A percentile compares a stretch with the other conserved stretches of the same genome.
These are phyloP conservation scores for Ophiocordyceps australis DNA, from an alignment of 2,329 filamentous ascomycete genomes.

Conservation along the genomic window DNA sequence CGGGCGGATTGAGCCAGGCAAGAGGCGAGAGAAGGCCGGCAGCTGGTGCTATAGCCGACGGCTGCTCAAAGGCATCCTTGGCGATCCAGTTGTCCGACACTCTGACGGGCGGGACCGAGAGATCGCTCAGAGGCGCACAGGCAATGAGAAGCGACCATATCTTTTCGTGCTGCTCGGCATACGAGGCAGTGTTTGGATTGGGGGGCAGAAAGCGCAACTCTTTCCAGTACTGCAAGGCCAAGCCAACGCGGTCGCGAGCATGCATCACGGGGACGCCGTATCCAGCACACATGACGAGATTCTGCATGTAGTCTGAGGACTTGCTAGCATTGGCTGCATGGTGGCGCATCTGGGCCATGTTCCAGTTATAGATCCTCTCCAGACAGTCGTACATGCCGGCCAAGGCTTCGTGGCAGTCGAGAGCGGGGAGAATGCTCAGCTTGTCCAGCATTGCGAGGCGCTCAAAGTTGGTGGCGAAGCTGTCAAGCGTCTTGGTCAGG, in stretches of 20 bases:
- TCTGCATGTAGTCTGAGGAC: constrained; percentile 28
- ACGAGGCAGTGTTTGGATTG: constrained; percentile 15
- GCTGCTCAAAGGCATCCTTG: constrained; percentile 40
- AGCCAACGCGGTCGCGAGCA: constrained; percentile 43
- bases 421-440: constrained; percentile 45
- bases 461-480: constrained; percentile 55
- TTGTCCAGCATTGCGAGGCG: constrained; percentile 52
- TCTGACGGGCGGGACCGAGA: constrained; percentile 41
- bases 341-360: constrained; percentile 38
- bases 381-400: constrained; percentile 56
- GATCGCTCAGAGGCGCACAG: constrained; percentile 30
- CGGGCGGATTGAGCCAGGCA: constrained; percentile 59
- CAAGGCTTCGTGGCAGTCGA: constrained; percentile 65
- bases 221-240: constrained; percentile 66
- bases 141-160: constrained; percentile 53
- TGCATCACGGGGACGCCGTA: constrained; percentile 60
- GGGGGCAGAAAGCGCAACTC: constrained; percentile 31
- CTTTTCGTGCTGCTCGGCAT: constrained; percentile 22
- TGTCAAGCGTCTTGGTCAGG: constrained; percentile 51
- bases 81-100: constrained; percentile 62
- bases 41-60: constrained; percentile 21
- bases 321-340: constrained; percentile 24
- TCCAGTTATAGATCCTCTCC: constrained; percentile 51
- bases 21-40: constrained; percentile 29
- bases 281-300: constrained; percentile 47